Conservation (phyloP, 225 moss, liverwort and hornwort species). For the Polytrichum commune region DNA sequence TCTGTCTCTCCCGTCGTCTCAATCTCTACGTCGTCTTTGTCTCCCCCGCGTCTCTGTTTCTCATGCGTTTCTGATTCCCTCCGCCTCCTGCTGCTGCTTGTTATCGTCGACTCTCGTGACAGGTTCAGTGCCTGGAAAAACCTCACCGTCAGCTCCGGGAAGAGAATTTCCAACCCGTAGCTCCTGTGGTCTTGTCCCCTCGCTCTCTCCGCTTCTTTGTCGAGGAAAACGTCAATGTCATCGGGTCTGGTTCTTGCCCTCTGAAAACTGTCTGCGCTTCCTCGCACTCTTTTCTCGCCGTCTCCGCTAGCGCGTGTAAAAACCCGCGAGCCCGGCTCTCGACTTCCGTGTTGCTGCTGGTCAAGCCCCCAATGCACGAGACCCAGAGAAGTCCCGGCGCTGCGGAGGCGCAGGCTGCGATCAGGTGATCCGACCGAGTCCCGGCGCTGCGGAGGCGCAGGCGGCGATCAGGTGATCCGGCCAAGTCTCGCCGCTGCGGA, state of each 20-base stretch:
- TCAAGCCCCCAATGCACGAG: too few species aligned
- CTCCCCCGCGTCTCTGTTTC: too few species aligned
- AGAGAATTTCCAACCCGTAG: conserved; percentile 44
- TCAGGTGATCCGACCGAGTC: too few species aligned
- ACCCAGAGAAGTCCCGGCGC: too few species aligned
- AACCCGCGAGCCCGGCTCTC: conserved; percentile 24
- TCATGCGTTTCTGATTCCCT: too few species aligned
- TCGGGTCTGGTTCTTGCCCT: background rate
- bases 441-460: too few species aligned
- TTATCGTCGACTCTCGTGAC: background rate
- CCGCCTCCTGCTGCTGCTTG: conserved; percentile 1
- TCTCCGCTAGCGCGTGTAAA: conserved; percentile 34
- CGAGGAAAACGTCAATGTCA: conserved; percentile 31
- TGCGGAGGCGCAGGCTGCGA: too few species aligned
- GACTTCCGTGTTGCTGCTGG: conserved; percentile 3
- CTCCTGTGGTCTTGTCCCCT: conserved; percentile 25
- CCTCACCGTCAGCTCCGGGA: conserved; percentile 47
- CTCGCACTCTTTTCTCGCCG: conserved; percentile 42
- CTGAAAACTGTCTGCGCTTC: conserved; percentile 11
- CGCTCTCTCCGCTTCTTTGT: conserved; percentile 16
- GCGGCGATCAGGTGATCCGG: too few species aligned
- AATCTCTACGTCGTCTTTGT: too few species aligned
- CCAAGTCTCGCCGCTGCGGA: too few species aligned
- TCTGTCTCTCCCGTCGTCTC: too few species aligned
- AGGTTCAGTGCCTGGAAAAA: conserved; percentile 35